Evolutionary conservation across 805 yeast species (phyloP), one percentile per base, ranked within the genome.

Genomic region (Metschnikowia drakensbergensis): DNA sequence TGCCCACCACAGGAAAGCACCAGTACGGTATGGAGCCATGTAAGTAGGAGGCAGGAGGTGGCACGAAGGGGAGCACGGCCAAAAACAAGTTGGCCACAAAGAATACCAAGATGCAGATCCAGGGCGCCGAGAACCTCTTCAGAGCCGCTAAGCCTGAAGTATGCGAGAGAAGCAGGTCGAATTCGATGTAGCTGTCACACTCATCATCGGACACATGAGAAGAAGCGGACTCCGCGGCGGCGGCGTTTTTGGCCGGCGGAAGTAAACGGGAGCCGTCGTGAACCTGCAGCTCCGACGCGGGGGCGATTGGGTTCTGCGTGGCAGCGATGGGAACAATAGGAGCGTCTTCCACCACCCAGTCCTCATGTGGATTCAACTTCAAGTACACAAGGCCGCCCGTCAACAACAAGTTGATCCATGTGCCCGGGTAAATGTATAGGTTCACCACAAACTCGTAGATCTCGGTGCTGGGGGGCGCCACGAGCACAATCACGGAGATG

Each of bases 391-490:
- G 63, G 0, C 87, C 87, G 1, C 63, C 58, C 0, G 85, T 72
- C 7, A 83, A 74, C 11, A 77, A 59, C 8, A 77, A 59, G 47
- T 80, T 80, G 50, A 82, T 73, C 75, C 83, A 73, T 2, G 86
- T 77, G 0, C 83, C 82, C 1, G 88, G 87, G 48, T 82, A 82
- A 2, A 84, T 76, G 60, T 81, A 79, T 52, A 81, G 63, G 54
- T 83, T 83, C 42, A 83, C 80, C 10, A 82, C 76, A 53, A 83
- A 78, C 58, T 82, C 82, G 62, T 82, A 83, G 27, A 82, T 81
- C 42, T 81, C 82, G 5, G 83, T 76, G 17, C 83, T 77, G 5
- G 87, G 87, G 2, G 87, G 87, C 0, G 74, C 68, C 3, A 80
- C 64, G 27, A 83, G 64, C 1, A 82, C 77, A 3, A 79, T 39